phyloP scores from a whole-genome alignment of 192 early-diverging fungal species.

The Mortierella claussenii region DNA sequence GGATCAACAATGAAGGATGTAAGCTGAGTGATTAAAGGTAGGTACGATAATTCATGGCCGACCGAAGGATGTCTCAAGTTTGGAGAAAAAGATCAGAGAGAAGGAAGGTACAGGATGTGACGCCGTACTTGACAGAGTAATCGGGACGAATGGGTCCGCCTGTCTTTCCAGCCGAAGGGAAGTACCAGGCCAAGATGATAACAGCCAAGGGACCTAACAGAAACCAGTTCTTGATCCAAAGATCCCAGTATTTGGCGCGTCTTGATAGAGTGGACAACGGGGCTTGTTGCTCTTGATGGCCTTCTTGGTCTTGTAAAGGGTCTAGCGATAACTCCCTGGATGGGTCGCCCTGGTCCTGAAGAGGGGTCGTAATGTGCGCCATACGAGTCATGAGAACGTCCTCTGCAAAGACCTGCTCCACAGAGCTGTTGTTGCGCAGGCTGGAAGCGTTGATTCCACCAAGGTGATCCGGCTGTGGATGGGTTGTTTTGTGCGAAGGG shows the following conservation, averaged over 20 bases:
- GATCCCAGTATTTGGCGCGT: conserved; percentile 49
- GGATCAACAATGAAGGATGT: conserved; percentile 69
- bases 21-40: conserved; percentile 72
- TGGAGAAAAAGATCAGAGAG: conserved; percentile 71
- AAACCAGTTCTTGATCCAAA: conserved; percentile 70
- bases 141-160: conserved; percentile 64
- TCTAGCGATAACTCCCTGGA: too few relatives aligned
- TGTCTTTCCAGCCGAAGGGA: conserved; percentile 66
- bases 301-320: too few relatives aligned
- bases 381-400: too few relatives aligned
- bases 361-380: too few relatives aligned
- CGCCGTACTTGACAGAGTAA: conserved; percentile 74
- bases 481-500: too few relatives aligned
- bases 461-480: too few relatives aligned
- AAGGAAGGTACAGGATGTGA: conserved; percentile 71
- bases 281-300: too few relatives aligned
- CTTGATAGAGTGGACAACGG: too few relatives aligned
- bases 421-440: too few relatives aligned
- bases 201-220: conserved; percentile 66
- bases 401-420: too few relatives aligned
- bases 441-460: too few relatives aligned
- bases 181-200: conserved; percentile 68
- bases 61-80: conserved; percentile 62
- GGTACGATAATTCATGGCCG: conserved; percentile 64
- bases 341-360: too few relatives aligned